Conservation (phyloP, 768 basidiomycete genomes). For the Panus rudis region DNA sequence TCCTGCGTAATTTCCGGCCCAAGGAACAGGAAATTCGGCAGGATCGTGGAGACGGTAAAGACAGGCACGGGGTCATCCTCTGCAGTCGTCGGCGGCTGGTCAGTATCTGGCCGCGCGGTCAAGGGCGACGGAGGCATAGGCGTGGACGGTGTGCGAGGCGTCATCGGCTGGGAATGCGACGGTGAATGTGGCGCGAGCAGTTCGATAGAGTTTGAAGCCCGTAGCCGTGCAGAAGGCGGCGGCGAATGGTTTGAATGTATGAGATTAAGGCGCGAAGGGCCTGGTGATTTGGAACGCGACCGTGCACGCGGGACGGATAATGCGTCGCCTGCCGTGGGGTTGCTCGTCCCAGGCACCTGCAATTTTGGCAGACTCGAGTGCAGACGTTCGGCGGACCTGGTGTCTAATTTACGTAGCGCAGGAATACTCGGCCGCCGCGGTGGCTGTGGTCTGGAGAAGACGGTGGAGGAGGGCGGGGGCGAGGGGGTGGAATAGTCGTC, state of each 20-base stretch:
- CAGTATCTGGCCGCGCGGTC: conserved; percentile 58
- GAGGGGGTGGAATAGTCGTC: conserved; percentile 45
- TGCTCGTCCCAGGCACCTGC: too few relatives aligned
- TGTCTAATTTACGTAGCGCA: conserved; percentile 54
- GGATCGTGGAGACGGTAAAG: conserved; percentile 85
- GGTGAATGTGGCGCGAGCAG: conserved; percentile 26
- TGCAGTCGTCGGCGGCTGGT: conserved; percentile 52
- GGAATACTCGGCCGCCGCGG: conserved; percentile 57
- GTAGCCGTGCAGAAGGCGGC: conserved; percentile 42
- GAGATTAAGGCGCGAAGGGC: conserved; percentile 58
- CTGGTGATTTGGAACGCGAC: conserved; percentile 40
- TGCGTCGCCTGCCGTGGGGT: conserved; percentile 41
- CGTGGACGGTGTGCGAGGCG: conserved; percentile 34
- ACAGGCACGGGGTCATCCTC: conserved; percentile 46
- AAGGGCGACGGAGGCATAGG: conserved; percentile 47
- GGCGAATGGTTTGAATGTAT: conserved; percentile 54
- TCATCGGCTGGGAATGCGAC: conserved; percentile 19
- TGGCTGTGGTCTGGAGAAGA: conserved; percentile 45
- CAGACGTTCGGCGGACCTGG: conserved; percentile 47
- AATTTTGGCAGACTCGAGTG: conserved; percentile 47
- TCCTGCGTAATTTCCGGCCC: conserved; percentile 77
- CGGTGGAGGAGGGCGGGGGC: conserved; percentile 58
- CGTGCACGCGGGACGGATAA: conserved; percentile 18
- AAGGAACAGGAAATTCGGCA: conserved; percentile 85
- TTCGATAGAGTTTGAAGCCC: conserved; percentile 20